Conservation (phyloP, 2,329 filamentous ascomycete genomes). For the Colletotrichum sp. region DNA sequence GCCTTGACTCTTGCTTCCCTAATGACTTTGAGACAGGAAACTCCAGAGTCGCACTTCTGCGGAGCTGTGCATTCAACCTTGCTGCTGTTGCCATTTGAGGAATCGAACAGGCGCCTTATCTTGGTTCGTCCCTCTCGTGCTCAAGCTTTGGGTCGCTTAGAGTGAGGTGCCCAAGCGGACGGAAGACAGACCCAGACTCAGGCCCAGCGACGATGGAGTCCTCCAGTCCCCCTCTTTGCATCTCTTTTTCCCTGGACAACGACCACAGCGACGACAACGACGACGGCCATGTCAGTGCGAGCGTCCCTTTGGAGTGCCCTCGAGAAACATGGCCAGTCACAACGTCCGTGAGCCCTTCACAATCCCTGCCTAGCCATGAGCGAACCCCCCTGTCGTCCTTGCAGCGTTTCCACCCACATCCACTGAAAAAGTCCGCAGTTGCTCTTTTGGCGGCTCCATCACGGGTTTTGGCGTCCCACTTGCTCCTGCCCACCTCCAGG, state of each 20-base stretch:
- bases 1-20: background rate
- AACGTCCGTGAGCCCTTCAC: slow-evolving; percentile 9
- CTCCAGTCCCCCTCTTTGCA: background rate
- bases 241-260: background rate
- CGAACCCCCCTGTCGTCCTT: background rate
- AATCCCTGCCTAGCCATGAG: slow-evolving; percentile 18
- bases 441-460: background rate
- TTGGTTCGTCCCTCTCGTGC: background rate
- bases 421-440: background rate
- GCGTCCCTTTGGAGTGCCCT: background rate
- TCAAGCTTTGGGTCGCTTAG: background rate
- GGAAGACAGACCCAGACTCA: background rate
- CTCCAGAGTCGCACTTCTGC: background rate
- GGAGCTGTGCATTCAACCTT: background rate
- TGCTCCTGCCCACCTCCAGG: background rate
- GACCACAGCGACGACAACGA: background rate
- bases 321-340: slow-evolving; percentile 18
- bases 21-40: background rate
- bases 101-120: background rate
- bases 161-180: background rate
- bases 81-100: background rate
- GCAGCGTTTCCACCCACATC: slow-evolving; percentile 6
- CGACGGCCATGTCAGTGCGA: background rate
- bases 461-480: background rate
- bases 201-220: background rate